A percentile compares a stretch with the other conserved stretches of the same genome.
Conservation (phyloP, 345 rosid species). For the Pistacia vera region DNA sequence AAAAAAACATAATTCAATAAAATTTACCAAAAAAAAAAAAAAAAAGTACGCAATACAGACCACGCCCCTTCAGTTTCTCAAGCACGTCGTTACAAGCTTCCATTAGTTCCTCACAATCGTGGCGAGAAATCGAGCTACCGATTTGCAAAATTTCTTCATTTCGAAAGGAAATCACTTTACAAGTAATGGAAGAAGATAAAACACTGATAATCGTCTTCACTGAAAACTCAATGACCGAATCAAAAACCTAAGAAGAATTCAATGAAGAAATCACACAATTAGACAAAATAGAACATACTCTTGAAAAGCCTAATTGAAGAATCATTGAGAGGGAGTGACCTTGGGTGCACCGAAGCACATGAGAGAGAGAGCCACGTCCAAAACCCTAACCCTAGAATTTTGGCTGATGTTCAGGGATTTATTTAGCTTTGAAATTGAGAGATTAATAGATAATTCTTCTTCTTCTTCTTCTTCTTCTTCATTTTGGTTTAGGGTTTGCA, state of each 20-base stretch:
- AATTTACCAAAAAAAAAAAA: neutral
- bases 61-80: slow-evolving; percentile 41
- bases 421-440: slow-evolving; percentile 55
- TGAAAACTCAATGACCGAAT: slow-evolving; percentile 49
- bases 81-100: slow-evolving; percentile 42
- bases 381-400: slow-evolving; percentile 48
- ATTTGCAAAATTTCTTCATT: slow-evolving; percentile 48
- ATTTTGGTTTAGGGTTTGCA: slow-evolving; percentile 20
- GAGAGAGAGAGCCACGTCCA: slow-evolving; percentile 64
- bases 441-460: slow-evolving; percentile 35
- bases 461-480: slow-evolving; percentile 18
- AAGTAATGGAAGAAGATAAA: slow-evolving; percentile 55
- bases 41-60: slow-evolving; percentile 31
- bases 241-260: slow-evolving; percentile 51
- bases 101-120: slow-evolving; percentile 46
- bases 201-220: slow-evolving; percentile 57
- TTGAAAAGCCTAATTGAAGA: neutral
- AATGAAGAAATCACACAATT: neutral
- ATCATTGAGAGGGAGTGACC: slow-evolving; percentile 31
- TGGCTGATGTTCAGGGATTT: slow-evolving; percentile 55
- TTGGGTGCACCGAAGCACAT: slow-evolving; percentile 74
- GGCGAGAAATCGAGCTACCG: slow-evolving; percentile 52
- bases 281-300: neutral
- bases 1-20: neutral
- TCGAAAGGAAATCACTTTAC: slow-evolving; percentile 35